Base-by-base conservation (phyloP, 805 yeast species). In the Zygosaccharomyces bailii region DNA sequence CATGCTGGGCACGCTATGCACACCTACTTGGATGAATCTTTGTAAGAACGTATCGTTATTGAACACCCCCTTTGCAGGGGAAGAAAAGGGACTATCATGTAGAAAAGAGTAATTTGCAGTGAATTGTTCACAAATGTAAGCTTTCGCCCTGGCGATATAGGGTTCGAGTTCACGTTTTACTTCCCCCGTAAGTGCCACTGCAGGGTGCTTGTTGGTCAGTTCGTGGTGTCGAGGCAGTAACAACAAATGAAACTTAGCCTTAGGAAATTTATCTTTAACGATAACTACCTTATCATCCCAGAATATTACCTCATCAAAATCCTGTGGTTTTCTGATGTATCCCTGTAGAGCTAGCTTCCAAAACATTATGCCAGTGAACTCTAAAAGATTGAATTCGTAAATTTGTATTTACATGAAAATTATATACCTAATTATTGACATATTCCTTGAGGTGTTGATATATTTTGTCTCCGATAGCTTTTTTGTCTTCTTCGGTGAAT, bases 1-100 rank as follows among this genome's bases (percentile, higher is more conserved):
- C 73, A 86, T 59, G 0, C 89, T 81, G 2, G 95, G 95, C 2
- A 73, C 73, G 4, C 84, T 63, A 62, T 86, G 95, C 19, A 85
- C 72, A 0, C 95, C 91, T 6, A 73, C 74, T 47, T 68, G 66
- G 6, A 84, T 67, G 29, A 60, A 61, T 1, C 49, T 41, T 4
- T 50, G 49, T 3, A 52, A 31, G 39, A 63, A 61, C 2, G 34
- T 34, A 7, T 40, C 45, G n/a, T 53, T 49, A 4, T 57, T 55
- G 11, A 41, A 27, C 11, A 53, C 44, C 0, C 46, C 49, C 7
- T 50, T 44, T 7, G 57, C 46, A 13, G 43, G 48, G 1, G 61
- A 53, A 31, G 54, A 20, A 29, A 30, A 46, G 14, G 43, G 39
- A 44, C 21, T 54, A 35, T 24, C 27, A 41, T n/a, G 43, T 41